Evolutionary conservation across 305 asterid genomes (phyloP).

Genomic region (Euphrasia arctica): DNA sequence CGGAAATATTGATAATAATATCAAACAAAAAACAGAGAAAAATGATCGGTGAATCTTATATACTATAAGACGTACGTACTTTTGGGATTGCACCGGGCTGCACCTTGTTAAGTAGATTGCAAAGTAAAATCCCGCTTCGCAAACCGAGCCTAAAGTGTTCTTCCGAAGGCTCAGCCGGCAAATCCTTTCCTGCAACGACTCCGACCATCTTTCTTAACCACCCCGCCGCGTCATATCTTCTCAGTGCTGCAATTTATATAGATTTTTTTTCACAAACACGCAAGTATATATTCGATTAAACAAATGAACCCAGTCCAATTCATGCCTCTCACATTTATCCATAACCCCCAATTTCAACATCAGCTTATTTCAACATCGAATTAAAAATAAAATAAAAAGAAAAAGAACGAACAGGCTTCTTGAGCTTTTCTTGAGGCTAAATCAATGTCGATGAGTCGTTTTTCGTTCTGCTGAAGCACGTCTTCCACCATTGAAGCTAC

Average conservation of each 20-base stretch:
- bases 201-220: constrained; percentile 90
- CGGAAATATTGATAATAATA: constrained; percentile 3
- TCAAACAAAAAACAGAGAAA: constrained; percentile 13
- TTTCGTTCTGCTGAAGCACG: constrained; percentile 64
- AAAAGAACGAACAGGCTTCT: constrained; percentile 65
- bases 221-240: constrained; percentile 83
- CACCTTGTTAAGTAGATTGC: constrained; percentile 85
- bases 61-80: constrained; percentile 38
- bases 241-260: constrained; percentile 42
- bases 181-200: constrained; percentile 67
- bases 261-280: too few species aligned
- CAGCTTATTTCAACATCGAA: constrained; percentile 6
- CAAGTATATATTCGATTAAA: background rate
- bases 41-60: background rate
- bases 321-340: background rate
- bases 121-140: constrained; percentile 87
- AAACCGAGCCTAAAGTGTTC: constrained; percentile 78
- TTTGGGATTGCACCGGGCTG: constrained; percentile 78
- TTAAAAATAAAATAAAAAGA: background rate
- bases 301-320: background rate
- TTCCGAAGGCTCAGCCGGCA: constrained; percentile 89
- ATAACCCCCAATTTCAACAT: constrained; percentile 15
- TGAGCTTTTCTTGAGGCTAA: constrained; percentile 69
- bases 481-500: constrained; percentile 65
- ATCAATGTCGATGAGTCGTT: constrained; percentile 55